Evolutionary conservation across 1,284 basidiomycete species (phyloP).

Genomic region (Cutaneotrichosporon sp.): DNA sequence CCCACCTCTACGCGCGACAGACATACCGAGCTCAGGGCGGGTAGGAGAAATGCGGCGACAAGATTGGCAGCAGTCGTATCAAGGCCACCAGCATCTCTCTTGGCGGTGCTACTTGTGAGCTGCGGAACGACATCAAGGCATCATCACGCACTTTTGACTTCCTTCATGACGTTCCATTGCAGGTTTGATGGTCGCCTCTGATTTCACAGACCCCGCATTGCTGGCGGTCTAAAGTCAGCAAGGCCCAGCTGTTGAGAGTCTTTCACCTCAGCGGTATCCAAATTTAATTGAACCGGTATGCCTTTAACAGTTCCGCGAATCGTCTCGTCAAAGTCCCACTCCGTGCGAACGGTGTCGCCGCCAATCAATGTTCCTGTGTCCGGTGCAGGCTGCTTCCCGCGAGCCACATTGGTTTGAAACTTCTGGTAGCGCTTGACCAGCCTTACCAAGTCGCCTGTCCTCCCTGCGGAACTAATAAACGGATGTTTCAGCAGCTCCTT

Average conservation of each 20-base stretch:
- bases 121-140: too few relatives aligned
- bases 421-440: conserved; percentile 73
- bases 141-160: too few relatives aligned
- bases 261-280: conserved; percentile 52
- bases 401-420: conserved; percentile 55
- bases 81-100: background rate
- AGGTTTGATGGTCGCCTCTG: too few relatives aligned
- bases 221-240: too few relatives aligned
- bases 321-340: conserved; percentile 83
- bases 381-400: conserved; percentile 44
- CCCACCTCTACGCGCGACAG: too few relatives aligned
- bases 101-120: too few relatives aligned
- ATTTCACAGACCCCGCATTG: too few relatives aligned
- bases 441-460: conserved; percentile 74
- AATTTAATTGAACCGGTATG: conserved; percentile 53
- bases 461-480: conserved; percentile 78
- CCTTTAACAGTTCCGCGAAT: conserved; percentile 60
- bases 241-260: background rate
- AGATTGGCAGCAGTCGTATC: background rate
- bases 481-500: conserved; percentile 86
- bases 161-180: too few relatives aligned
- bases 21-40: background rate
- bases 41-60: background rate
- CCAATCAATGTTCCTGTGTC: conserved; percentile 23
- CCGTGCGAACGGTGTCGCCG: conserved; percentile 64